These are phyloP conservation scores for Hyphopichia khmerensis DNA, from an alignment of 1,139 yeast species.

Conservation along the genomic window DNA sequence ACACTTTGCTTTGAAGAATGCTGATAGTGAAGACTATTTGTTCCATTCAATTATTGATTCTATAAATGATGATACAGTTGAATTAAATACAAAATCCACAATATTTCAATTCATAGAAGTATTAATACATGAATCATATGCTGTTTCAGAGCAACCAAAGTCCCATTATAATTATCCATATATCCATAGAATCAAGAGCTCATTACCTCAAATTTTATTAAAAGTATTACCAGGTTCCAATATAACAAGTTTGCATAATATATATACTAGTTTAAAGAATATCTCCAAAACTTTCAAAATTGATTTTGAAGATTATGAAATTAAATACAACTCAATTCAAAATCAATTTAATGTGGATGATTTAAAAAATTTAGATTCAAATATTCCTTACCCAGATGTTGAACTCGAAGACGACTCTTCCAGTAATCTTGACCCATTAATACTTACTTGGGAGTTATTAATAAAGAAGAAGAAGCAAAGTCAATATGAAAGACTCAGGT, in stretches of 20 bases:
- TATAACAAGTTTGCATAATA: slow-evolving; percentile 49
- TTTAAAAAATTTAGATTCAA: slow-evolving; percentile 26
- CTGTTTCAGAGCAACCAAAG: slow-evolving; percentile 32
- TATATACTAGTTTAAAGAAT: slow-evolving; percentile 36
- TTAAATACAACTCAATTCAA: slow-evolving; percentile 22
- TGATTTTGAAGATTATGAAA: slow-evolving; percentile 25
- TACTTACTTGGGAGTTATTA: slow-evolving; percentile 49
- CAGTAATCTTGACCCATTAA: slow-evolving; percentile 27
- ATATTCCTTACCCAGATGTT: slow-evolving; percentile 35
- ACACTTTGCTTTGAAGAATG: slow-evolving; percentile 57
- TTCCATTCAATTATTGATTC: slow-evolving; percentile 69
- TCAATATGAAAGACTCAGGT: slow-evolving; percentile 45
- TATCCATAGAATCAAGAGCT: slow-evolving; percentile 39
- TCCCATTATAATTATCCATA: slow-evolving; percentile 42
- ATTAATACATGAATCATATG: slow-evolving; percentile 40
- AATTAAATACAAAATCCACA: slow-evolving; percentile 63
- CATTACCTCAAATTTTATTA: slow-evolving; percentile 48
- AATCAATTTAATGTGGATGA: slow-evolving; percentile 37
- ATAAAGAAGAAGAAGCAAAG: slow-evolving; percentile 49
- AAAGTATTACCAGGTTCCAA: slow-evolving; percentile 52
- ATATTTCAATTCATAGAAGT: slow-evolving; percentile 69
- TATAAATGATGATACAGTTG: slow-evolving; percentile 46
- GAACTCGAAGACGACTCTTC: slow-evolving; percentile 20
- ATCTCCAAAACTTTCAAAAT: slow-evolving; percentile 38
- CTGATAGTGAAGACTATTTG: slow-evolving; percentile 68